These are phyloP conservation scores for Monosporozyma unispora DNA, from an alignment of 805 yeast genomes.

Conservation along the genomic window DNA sequence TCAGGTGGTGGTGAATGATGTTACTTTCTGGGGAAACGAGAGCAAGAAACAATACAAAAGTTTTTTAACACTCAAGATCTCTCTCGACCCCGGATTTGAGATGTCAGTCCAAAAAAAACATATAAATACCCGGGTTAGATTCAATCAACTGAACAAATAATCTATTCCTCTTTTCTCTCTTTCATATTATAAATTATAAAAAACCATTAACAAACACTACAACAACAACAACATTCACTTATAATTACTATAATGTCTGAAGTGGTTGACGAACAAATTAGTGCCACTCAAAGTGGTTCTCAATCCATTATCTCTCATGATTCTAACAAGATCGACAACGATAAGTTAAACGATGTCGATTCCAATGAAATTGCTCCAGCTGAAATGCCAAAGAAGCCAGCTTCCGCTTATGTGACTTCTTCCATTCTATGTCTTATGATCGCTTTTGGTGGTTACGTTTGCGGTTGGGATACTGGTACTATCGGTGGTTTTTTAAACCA, in stretches of 20 bases:
- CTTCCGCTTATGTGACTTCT: constrained; percentile 29
- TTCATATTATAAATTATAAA: not conserved
- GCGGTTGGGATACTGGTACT: constrained; percentile 79
- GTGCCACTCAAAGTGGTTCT: constrained; percentile 3
- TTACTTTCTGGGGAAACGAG: not conserved
- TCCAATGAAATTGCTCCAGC: constrained; percentile 1
- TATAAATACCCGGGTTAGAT: not conserved
- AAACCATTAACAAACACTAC: not conserved
- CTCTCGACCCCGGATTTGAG: too few species aligned
- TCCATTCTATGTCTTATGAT: constrained; percentile 26
- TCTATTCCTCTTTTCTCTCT: not conserved
- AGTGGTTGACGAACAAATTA: not conserved
- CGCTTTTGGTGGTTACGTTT: constrained; percentile 37
- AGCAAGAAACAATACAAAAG: not conserved
- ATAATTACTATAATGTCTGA: not conserved
- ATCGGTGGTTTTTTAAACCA: constrained; percentile 60
- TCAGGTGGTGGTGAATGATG: too few species aligned
- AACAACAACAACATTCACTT: not conserved
- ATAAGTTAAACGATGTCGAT: constrained; percentile 1
- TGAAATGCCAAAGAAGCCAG: constrained; percentile 29
- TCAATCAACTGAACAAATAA: not conserved
- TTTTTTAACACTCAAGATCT: too few species aligned
- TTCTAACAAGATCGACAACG: constrained; percentile 3
- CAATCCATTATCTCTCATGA: constrained; percentile 2
- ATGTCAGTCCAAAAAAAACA: not conserved